Conservation (phyloP, 1,284 basidiomycete species). For the Papiliotrema flavescens region DNA sequence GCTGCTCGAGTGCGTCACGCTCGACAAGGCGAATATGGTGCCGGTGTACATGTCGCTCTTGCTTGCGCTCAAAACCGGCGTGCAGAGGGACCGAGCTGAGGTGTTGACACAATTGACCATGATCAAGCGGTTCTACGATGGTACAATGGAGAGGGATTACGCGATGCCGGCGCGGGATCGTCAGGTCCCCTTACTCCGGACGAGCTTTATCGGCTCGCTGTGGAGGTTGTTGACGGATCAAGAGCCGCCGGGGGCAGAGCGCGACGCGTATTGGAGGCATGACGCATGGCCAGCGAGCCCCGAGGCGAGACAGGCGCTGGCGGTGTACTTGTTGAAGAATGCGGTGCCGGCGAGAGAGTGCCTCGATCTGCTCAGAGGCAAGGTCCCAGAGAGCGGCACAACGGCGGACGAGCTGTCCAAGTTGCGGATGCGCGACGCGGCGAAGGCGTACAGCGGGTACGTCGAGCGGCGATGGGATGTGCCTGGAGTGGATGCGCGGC, state of each 20-base stretch:
- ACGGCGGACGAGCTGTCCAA: not conserved
- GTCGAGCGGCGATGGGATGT: not conserved
- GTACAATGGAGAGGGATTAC: conserved; percentile 26
- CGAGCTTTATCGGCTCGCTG: conserved; percentile 25
- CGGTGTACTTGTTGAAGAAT: conserved; percentile 21
- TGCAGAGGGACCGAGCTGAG: not conserved
- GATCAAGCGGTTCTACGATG: conserved; percentile 25
- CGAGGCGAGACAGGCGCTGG: conserved; percentile 6
- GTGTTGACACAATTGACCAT: not conserved
- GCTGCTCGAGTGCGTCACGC: conserved; percentile 78
- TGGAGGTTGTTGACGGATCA: not conserved
- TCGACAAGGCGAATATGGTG: conserved; percentile 78
- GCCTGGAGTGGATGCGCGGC: too few species aligned
- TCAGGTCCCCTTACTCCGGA: conserved; percentile 27
- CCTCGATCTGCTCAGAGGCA: not conserved
- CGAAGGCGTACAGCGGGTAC: not conserved
- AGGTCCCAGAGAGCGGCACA: not conserved
- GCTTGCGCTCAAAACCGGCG: conserved; percentile 3
- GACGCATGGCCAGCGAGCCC: conserved; percentile 3
- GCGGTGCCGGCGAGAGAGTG: conserved; percentile 18
- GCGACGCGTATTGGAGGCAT: conserved; percentile 5
- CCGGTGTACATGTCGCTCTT: conserved; percentile 65
- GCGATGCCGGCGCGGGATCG: conserved; percentile 14
- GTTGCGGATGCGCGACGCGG: not conserved
- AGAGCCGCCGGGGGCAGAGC: conserved; percentile 1